Base-by-base conservation (phyloP, 2,329 filamentous ascomycete genomes). In the Cryphonectria japonica region DNA sequence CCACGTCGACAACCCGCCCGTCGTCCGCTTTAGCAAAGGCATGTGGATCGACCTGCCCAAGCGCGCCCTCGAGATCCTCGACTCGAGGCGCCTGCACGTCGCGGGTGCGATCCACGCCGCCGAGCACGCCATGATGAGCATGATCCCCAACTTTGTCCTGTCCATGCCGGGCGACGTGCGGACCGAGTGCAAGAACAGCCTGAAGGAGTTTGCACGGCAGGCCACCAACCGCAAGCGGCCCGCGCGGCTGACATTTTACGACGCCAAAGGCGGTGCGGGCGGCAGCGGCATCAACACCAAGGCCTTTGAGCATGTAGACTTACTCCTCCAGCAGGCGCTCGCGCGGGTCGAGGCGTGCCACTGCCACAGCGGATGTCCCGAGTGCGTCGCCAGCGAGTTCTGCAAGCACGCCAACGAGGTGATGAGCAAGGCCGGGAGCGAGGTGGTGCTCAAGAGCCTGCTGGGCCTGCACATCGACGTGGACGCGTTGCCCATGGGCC, bases 41-140 rank as follows among this genome's bases (percentile, higher is more conserved):
- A 93, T 98, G 89, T 99, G 96, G 96, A 87, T 98, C 19, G 95
- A 98, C 78, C 90, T 99, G 2, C 95, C 96, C 0, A 91, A 90
- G 73, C 80, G 80, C 0, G 94, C 94, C 0, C 87, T 98, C 7
- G 89, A 94, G 19, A 94, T 98, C 59, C 86, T 99, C 0, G 87
- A 91, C 57, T 87, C 87, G 0, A 85, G 91, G 9, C 85, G 90
- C 0, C 84, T 98, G 43, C 93, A 98, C 78, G 87, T 95, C 13
- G 95, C 94, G 0, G 96, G 92, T 0, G 93, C 93, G 0, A 98
- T 99, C 71, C 96, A 98, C 78, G 95, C 95, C 0, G 95, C 96
- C 2, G 94, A 98, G 81, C 96, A 99, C 79, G 94, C 95, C 0
- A 85, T 98, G 34, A 87, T 98, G 73, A 92, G 89, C 54, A 85